Conservation (phyloP, 805 yeast species). For the fission yeast (Schizosaccharomyces pombe) region DNA sequence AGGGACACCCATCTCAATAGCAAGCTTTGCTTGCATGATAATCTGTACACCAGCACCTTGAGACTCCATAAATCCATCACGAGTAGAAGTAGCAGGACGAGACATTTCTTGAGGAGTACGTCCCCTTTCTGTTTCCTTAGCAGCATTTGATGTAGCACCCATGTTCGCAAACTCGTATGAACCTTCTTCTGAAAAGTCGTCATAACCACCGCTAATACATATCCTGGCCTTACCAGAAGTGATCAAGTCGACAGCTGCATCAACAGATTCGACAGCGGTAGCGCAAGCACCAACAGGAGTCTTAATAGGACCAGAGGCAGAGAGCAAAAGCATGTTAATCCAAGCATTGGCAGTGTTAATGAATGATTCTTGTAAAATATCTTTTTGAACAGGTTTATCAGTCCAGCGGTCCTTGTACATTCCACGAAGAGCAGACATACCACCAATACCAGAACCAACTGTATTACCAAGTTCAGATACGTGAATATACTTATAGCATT, state of each 20-base stretch:
- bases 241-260: conserved; percentile 84
- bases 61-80: conserved; percentile 97
- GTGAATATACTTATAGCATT: conserved; percentile 93
- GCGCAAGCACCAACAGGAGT: conserved; percentile 99
- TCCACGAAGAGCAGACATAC: conserved; percentile 88
- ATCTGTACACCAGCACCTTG: conserved; percentile 98
- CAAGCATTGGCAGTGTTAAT: conserved; percentile 98
- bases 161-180: conserved; percentile 93
- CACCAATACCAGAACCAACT: conserved; percentile 99
- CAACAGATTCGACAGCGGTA: conserved; percentile 93
- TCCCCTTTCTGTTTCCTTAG: conserved; percentile 76
- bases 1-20: conserved; percentile 96
- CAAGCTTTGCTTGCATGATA: conserved; percentile 83
- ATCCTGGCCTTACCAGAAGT: conserved; percentile 84
- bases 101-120: conserved; percentile 98
- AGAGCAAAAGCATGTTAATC: conserved; percentile 93
- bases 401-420: conserved; percentile 90
- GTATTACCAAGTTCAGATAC: conserved; percentile 98
- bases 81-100: conserved; percentile 86
- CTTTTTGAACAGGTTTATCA: conserved; percentile 90
- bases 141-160: conserved; percentile 90
- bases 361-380: conserved; percentile 90
- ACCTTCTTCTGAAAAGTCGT: conserved; percentile 98
- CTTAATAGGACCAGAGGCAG: conserved; percentile 95
- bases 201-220: conserved; percentile 95